A percentile compares a stretch with the other conserved stretches of the same genome.
Conservation (phyloP, 768 basidiomycete species). For the Termitomyces sp. region DNA sequence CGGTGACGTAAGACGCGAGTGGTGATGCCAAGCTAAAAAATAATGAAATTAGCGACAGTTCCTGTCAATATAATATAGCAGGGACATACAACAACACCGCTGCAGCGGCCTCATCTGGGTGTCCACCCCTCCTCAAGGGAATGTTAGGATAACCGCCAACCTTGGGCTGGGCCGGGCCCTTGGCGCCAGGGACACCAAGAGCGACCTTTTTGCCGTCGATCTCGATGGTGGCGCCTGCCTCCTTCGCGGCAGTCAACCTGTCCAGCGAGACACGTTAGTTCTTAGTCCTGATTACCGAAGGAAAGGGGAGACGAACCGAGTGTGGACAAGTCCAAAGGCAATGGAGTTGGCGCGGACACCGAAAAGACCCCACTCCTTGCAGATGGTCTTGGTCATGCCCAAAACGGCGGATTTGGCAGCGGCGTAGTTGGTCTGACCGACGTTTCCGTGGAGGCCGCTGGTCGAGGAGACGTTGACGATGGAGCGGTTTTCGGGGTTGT, state of each 20-base stretch:
- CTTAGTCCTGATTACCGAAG: neutral
- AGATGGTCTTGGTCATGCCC: conserved; percentile 82
- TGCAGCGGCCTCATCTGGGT: conserved; percentile 74
- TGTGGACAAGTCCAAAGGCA: conserved; percentile 76
- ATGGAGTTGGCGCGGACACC: conserved; percentile 81
- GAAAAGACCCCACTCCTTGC: conserved; percentile 85
- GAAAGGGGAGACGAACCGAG: conserved; percentile 43
- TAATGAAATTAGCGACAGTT: neutral
- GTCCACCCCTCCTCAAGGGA: conserved; percentile 68
- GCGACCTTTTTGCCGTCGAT: conserved; percentile 83
- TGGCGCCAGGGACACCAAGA: conserved; percentile 69
- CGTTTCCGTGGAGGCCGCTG: conserved; percentile 82
- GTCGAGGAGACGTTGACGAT: conserved; percentile 83
- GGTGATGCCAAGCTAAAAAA: conserved; percentile 65
- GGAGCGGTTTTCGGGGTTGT: conserved; percentile 62
- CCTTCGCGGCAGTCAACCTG: conserved; percentile 78
- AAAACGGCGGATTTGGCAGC: conserved; percentile 76
- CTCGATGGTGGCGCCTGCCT: conserved; percentile 70
- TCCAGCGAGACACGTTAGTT: neutral
- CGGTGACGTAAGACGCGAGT: conserved; percentile 75
- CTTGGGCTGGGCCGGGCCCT: conserved; percentile 29
- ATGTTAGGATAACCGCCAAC: conserved; percentile 36
- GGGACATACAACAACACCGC: conserved; percentile 70
- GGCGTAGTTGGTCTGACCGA: conserved; percentile 83
- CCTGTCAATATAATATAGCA: conserved; percentile 8